phyloP scores from a whole-genome alignment of 2,329 filamentous ascomycete genomes.

The Exophiala xenobiotica region DNA sequence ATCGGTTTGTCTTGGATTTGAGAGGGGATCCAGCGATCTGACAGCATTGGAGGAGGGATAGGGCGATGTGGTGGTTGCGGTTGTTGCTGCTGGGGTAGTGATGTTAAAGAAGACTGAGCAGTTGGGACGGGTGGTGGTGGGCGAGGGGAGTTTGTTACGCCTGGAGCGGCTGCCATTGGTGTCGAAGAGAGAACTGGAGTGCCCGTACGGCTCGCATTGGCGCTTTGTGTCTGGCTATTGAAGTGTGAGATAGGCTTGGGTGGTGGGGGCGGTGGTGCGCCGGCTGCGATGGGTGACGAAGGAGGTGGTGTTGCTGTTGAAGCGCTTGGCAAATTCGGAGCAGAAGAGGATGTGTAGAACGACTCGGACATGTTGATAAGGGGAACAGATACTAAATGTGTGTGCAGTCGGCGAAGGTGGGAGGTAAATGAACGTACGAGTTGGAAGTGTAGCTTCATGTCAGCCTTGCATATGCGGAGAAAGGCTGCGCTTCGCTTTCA shows the following conservation, averaged over 20 bases:
- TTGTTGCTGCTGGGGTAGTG: conserved; percentile 32
- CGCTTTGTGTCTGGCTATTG: conserved; percentile 8
- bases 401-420: too few species aligned
- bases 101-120: conserved; percentile 36
- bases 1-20: conserved; percentile 24
- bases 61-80: conserved; percentile 27
- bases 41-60: conserved; percentile 28
- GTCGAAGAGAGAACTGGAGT: conserved; percentile 17
- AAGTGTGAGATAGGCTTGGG: conserved; percentile 25
- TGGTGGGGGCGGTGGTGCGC: conserved; percentile 22
- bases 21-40: conserved; percentile 24
- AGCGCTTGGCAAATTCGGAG: not conserved
- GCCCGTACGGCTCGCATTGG: conserved; percentile 16
- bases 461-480: conserved; percentile 23
- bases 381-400: too few species aligned
- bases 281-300: conserved; percentile 12
- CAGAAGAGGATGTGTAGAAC: conserved; percentile 23
- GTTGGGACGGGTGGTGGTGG: conserved; percentile 41
- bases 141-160: conserved; percentile 19
- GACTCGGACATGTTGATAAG: conserved; percentile 24
- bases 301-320: conserved; percentile 13
- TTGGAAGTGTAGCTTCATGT: not conserved
- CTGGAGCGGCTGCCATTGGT: conserved; percentile 32
- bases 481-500: conserved; percentile 2
- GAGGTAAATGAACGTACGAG: not conserved